These are phyloP conservation scores for Rhynchospora pubera DNA, from an alignment of 176 grass and related monocot species.

Conservation along the genomic window DNA sequence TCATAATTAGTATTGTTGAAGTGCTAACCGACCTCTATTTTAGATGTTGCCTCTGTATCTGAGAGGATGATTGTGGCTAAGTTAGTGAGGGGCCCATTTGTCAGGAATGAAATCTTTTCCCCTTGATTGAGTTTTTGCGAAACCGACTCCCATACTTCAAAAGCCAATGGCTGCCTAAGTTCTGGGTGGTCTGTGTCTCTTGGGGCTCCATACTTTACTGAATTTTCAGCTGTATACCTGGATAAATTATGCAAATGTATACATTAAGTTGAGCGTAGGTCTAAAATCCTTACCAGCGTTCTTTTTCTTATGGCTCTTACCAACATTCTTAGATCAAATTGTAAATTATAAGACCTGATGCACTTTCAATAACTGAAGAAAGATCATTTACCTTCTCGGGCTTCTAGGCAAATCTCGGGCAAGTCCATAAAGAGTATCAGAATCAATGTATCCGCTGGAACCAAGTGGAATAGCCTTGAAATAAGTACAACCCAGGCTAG, in stretches of 20 bases:
- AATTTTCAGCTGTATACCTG: conserved; percentile 84
- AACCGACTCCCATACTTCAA: conserved; percentile 78
- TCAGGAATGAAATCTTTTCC: conserved; percentile 57
- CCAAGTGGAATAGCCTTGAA: conserved; percentile 60
- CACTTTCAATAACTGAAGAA: not conserved
- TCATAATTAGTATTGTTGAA: not conserved
- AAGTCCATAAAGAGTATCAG: conserved; percentile 78
- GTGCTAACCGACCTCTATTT: conserved; percentile 41
- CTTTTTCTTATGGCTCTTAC: not conserved
- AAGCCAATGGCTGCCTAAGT: conserved; percentile 63
- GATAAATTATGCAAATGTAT: not conserved
- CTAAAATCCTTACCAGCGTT: not conserved
- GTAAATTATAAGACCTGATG: not conserved
- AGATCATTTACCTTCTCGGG: conserved; percentile 60
- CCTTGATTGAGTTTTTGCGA: conserved; percentile 33
- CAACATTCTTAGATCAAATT: not conserved
- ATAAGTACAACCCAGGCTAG: conserved; percentile 55
- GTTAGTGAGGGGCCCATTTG: conserved; percentile 81
- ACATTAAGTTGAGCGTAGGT: not conserved
- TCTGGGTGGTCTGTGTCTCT: conserved; percentile 66
- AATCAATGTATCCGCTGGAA: conserved; percentile 66
- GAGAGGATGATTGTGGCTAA: conserved; percentile 63
- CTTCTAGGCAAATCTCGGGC: conserved; percentile 67
- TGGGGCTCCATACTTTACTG: conserved; percentile 54
- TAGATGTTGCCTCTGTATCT: conserved; percentile 35